Percentiles rank a stretch among this genome's conserved stretches.
Evolutionary conservation across 169 alveolate genomes (phyloP).

Genomic region (Besnoitia besnoiti): DNA sequence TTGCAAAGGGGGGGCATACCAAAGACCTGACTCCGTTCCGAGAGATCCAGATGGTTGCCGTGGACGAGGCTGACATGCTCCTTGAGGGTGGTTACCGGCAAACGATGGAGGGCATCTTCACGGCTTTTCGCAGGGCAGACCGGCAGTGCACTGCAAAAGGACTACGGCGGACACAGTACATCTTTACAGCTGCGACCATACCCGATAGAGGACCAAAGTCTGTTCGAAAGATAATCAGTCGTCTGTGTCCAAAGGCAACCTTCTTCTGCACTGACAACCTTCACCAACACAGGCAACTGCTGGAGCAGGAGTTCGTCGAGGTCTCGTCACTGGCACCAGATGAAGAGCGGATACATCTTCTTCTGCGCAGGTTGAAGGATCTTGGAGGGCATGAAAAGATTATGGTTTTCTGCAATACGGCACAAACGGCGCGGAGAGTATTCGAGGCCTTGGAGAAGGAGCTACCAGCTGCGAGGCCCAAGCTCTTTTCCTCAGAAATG

Average conservation of each 20-base stretch:
- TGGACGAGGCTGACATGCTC: slow-evolving; percentile 65
- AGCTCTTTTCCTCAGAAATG: slow-evolving; percentile 9
- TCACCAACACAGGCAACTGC: slow-evolving; percentile 30
- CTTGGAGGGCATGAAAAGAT: slow-evolving; percentile 21
- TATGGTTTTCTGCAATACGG: slow-evolving; percentile 56
- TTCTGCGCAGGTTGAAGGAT: slow-evolving; percentile 29
- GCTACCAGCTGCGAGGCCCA: slow-evolving; percentile 42
- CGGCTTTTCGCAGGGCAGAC: slow-evolving; percentile 40
- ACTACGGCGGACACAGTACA: slow-evolving; percentile 33
- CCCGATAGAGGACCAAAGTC: slow-evolving; percentile 34
- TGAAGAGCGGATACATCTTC: neutral
- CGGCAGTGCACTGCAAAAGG: neutral
- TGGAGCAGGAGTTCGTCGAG: slow-evolving; percentile 53
- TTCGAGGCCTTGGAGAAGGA: slow-evolving; percentile 30
- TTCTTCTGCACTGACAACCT: slow-evolving; percentile 32
- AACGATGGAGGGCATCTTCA: neutral
- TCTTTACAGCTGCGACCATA: slow-evolving; percentile 51
- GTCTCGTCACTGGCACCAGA: slow-evolving; percentile 24
- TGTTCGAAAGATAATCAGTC: neutral
- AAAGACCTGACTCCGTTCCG: neutral
- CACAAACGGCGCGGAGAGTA: slow-evolving; percentile 43
- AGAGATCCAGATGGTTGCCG: slow-evolving; percentile 11
- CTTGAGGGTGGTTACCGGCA: slow-evolving; percentile 53
- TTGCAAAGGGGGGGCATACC: slow-evolving; percentile 1
- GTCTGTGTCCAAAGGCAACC: slow-evolving; percentile 15